Evolutionary conservation across 2,329 filamentous ascomycete species (phyloP).

Genomic region (Colletotrichum sp.): DNA sequence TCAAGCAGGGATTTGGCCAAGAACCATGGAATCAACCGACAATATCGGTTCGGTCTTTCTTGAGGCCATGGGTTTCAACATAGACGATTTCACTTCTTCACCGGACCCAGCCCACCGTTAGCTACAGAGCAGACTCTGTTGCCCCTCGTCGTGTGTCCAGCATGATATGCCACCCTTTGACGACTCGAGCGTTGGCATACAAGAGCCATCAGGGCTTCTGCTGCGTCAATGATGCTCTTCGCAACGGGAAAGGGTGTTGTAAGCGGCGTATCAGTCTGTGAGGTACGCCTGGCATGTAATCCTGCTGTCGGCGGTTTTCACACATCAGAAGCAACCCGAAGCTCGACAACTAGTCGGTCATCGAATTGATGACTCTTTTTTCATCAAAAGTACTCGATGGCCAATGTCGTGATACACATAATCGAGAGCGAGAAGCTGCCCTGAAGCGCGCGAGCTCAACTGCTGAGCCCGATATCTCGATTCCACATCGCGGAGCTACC

Average conservation of each 20-base stretch:
- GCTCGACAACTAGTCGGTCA: not conserved
- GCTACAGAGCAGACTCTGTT: too few relatives aligned
- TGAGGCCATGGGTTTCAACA: too few relatives aligned
- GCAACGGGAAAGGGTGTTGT: not conserved
- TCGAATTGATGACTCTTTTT: not conserved
- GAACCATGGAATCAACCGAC: too few relatives aligned
- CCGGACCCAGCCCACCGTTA: too few relatives aligned
- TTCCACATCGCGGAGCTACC: not conserved
- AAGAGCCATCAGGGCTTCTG: not conserved
- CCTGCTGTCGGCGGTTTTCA: not conserved
- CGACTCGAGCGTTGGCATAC: not conserved
- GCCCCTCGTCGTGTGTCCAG: not conserved
- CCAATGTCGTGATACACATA: not conserved
- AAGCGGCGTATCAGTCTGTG: not conserved
- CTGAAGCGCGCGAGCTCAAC: not conserved
- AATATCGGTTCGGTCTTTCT: too few relatives aligned
- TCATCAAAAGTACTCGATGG: too few relatives aligned
- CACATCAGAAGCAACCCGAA: not conserved
- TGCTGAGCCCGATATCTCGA: rapidly evolving
- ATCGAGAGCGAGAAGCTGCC: not conserved
- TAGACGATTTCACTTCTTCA: too few relatives aligned
- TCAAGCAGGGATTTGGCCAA: too few relatives aligned
- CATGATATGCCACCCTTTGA: not conserved
- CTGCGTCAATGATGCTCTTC: not conserved
- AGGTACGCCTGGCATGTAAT: not conserved